These are phyloP conservation scores for Claviceps africana DNA, from an alignment of 2,329 filamentous ascomycete genomes.

Conservation along the genomic window DNA sequence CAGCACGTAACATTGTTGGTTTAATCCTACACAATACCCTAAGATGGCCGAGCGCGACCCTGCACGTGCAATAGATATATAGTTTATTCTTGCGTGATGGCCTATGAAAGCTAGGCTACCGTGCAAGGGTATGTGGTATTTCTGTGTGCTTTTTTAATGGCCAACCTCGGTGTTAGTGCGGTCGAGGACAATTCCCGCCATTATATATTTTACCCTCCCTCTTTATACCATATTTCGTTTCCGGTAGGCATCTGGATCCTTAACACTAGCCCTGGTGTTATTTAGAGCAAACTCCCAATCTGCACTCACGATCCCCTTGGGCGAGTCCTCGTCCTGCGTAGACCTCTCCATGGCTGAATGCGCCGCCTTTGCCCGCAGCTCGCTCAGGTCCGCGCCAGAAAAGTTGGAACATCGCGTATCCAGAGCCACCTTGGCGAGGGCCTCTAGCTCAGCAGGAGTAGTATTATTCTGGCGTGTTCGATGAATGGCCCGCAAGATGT, in stretches of 20 bases:
- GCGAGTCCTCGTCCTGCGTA: slow-evolving; percentile 15
- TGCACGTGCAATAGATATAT: too few relatives aligned
- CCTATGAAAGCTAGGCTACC: too few relatives aligned
- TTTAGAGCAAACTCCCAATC: slow-evolving; percentile 41
- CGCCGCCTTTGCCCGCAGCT: slow-evolving; percentile 32
- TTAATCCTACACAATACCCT: too few relatives aligned
- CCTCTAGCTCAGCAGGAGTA: slow-evolving; percentile 32
- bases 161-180: too few relatives aligned
- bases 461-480: slow-evolving; percentile 25
- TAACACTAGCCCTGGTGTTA: slow-evolving; percentile 36
- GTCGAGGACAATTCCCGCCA: slow-evolving; percentile 7
- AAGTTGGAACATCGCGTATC: slow-evolving; percentile 59
- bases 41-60: too few relatives aligned
- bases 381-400: slow-evolving; percentile 51
- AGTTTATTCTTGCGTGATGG: too few relatives aligned
- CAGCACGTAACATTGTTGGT: too few relatives aligned
- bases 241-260: slow-evolving; percentile 30
- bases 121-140: too few relatives aligned
- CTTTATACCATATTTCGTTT: slow-evolving; percentile 18
- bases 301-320: slow-evolving; percentile 16
- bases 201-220: neutral
- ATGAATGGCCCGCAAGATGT: slow-evolving; percentile 64
- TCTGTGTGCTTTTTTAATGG: too few relatives aligned
- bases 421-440: slow-evolving; percentile 50
- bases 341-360: slow-evolving; percentile 32